Evolutionary conservation across 2,329 filamentous ascomycete species (phyloP).

Genomic region (Macrophomina pseudophaseolina): DNA sequence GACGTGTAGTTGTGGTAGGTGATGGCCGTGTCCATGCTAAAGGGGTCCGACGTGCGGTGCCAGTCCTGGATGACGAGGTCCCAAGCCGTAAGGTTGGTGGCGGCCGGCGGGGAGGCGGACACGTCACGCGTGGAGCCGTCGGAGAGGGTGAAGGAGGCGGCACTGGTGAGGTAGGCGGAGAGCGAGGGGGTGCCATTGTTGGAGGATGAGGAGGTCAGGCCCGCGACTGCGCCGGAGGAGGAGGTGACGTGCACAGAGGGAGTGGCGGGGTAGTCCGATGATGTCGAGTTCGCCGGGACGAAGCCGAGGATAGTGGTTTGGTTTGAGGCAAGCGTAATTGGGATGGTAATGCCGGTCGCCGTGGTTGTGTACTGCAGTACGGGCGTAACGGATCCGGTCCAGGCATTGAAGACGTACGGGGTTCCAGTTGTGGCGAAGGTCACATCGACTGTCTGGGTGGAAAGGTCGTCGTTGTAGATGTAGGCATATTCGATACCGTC

Average conservation of each 20-base stretch:
- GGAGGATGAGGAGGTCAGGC: conserved; percentile 1
- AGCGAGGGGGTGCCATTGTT: neutral
- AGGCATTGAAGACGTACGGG: conserved; percentile 50
- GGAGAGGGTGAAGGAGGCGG: conserved; percentile 26
- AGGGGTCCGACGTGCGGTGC: conserved; percentile 44
- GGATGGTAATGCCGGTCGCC: conserved; percentile 37
- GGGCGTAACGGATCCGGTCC: conserved; percentile 46
- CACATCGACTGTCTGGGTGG: conserved; percentile 26
- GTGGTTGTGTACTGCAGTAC: conserved; percentile 42
- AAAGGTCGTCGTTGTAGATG: conserved; percentile 46
- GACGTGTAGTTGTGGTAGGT: conserved; percentile 33
- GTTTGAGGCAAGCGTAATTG: conserved; percentile 45
- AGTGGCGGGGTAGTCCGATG: neutral
- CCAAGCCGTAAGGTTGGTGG: conserved; percentile 43
- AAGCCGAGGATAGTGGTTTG: conserved; percentile 50
- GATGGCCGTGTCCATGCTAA: conserved; percentile 39
- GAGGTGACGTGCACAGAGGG: neutral
- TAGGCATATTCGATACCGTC: conserved; percentile 44
- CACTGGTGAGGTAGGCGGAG: conserved; percentile 27
- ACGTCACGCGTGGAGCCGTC: conserved; percentile 28
- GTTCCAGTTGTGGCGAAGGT: conserved; percentile 27
- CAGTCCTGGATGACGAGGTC: conserved; percentile 47
- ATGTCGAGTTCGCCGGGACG: conserved; percentile 1
- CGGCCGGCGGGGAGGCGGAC: conserved; percentile 29
- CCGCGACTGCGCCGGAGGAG: conserved; percentile 6